phyloP scores from a whole-genome alignment of 2,329 filamentous ascomycete species.

The Colletotrichum paranaense region DNA sequence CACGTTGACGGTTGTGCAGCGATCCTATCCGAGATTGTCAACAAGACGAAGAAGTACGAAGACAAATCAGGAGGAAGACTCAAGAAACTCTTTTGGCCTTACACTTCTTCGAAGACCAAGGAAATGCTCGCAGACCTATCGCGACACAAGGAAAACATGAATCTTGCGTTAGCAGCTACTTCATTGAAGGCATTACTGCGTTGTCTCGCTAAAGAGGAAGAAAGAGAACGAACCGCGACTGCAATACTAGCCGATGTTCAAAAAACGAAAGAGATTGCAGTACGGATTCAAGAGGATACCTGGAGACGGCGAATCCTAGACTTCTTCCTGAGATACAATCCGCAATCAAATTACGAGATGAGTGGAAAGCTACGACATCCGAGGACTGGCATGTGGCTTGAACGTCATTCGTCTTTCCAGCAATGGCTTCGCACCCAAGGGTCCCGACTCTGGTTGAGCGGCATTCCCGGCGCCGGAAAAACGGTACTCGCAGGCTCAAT shows the following conservation, averaged over 20 bases:
- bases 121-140: not conserved
- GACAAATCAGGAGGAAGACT: not conserved
- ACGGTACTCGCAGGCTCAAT: slow-evolving; percentile 7
- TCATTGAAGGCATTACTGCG: not conserved
- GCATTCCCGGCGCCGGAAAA: slow-evolving; percentile 8
- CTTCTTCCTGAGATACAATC: slow-evolving; percentile 4
- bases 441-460: slow-evolving; percentile 3
- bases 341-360: slow-evolving; percentile 13
- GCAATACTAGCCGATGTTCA: not conserved
- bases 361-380: not conserved
- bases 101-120: not conserved
- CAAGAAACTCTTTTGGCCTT: not conserved
- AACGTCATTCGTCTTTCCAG: not conserved
- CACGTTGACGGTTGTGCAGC: slow-evolving; percentile 8
- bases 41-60: not conserved
- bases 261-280: not conserved
- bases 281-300: not conserved
- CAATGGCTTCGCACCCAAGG: not conserved
- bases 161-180: not conserved
- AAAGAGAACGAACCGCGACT: rapidly evolving
- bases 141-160: slow-evolving; percentile 12
- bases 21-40: not conserved
- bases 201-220: not conserved
- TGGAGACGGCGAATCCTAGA: rapidly evolving
- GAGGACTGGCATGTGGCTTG: not conserved